Evolutionary conservation across 2,329 filamentous ascomycete species (phyloP).

Genomic region (Akanthomyces dipterigenus): DNA sequence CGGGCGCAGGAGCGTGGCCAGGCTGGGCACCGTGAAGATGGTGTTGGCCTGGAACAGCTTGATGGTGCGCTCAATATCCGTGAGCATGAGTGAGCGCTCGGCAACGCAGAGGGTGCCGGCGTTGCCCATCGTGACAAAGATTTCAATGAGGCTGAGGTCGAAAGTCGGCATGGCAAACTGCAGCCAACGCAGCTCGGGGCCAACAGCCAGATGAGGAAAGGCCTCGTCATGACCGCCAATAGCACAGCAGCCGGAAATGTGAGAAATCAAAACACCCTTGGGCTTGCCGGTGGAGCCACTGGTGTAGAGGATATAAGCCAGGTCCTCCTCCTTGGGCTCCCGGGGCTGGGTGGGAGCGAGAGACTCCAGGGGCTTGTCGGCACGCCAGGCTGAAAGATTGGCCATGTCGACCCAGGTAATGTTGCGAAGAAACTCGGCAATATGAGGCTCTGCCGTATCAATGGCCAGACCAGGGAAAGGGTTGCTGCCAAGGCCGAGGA

Average conservation of each 20-base stretch:
- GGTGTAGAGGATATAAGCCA: conserved; percentile 35
- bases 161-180: conserved; percentile 12
- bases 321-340: conserved; percentile 21
- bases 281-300: conserved; percentile 43
- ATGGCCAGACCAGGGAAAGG: conserved; percentile 18
- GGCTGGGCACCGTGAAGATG: conserved; percentile 11
- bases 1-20: conserved; percentile 11
- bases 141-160: conserved; percentile 11
- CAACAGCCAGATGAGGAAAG: neutral
- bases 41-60: conserved; percentile 11
- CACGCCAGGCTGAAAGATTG: conserved; percentile 9
- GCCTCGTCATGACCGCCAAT: conserved; percentile 9
- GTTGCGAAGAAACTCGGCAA: conserved; percentile 5
- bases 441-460: conserved; percentile 16
- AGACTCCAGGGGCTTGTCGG: neutral
- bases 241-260: conserved; percentile 40
- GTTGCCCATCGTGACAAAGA: conserved; percentile 10
- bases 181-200: conserved; percentile 11
- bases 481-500: conserved; percentile 18
- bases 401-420: conserved; percentile 12
- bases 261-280: conserved; percentile 63
- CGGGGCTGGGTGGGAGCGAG: neutral
- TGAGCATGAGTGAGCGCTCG: conserved; percentile 11
- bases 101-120: conserved; percentile 12
- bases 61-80: conserved; percentile 11